Conservation (phyloP, 257 asterid species). For the Ophiorrhiza pumila region DNA sequence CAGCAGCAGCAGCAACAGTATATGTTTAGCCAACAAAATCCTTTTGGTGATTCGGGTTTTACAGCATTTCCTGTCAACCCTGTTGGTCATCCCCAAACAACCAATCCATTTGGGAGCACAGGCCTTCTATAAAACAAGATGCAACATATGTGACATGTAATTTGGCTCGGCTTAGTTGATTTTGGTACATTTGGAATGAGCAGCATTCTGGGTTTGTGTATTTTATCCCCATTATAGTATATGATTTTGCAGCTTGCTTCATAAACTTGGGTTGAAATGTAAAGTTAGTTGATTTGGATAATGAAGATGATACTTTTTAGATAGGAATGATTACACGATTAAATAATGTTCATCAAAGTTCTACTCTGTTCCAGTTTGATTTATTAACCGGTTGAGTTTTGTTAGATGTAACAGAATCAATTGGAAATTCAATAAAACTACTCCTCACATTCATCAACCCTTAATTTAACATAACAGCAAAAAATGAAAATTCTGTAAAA, state of each 20-base stretch:
- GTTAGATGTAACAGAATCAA: background rate
- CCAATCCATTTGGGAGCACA: conserved; percentile 73
- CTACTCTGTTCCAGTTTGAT: background rate
- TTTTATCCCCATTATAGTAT: conserved; percentile 10
- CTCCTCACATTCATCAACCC: too few relatives aligned
- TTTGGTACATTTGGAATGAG: conserved; percentile 36
- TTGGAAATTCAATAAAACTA: too few relatives aligned
- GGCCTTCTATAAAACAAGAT: conserved; percentile 45
- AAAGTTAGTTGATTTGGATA: conserved; percentile 30
- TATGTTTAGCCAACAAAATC: conserved; percentile 57
- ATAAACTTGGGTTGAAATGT: conserved; percentile 34
- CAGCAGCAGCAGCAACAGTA: conserved; percentile 29
- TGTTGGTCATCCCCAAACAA: conserved; percentile 48
- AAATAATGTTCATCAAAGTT: background rate
- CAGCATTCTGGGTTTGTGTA: conserved; percentile 24
- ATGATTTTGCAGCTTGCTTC: conserved; percentile 26
- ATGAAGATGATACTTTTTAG: conserved; percentile 14
- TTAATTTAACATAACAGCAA: too few relatives aligned
- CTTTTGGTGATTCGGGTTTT: conserved; percentile 69
- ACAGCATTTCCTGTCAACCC: conserved; percentile 53
- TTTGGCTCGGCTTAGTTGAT: conserved; percentile 41
- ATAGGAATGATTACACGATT: conserved; percentile 11
- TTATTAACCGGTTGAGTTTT: background rate
- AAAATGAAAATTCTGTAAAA: too few relatives aligned
- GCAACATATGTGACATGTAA: conserved; percentile 30